A percentile compares a stretch with the other conserved stretches of the same genome.
Conservation (phyloP, 73 alveolate genomes). For the Tetrahymena borealis region DNA sequence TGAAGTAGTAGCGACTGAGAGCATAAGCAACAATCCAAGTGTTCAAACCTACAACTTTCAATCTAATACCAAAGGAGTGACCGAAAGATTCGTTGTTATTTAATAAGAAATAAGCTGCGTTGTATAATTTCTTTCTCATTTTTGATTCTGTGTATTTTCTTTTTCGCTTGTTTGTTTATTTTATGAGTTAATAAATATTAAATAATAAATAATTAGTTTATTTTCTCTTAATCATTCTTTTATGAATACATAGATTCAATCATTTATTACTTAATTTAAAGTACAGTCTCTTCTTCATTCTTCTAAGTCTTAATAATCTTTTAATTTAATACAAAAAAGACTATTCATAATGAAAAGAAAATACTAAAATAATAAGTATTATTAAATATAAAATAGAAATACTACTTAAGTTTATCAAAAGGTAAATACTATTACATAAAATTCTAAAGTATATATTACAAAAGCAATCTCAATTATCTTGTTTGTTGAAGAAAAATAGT, state of each 20-base stretch:
- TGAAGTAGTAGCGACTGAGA: constrained; percentile 18
- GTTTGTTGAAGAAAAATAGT: too few relatives aligned
- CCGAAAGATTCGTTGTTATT: constrained; percentile 16
- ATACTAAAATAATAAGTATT: too few relatives aligned
- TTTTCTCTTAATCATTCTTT: not conserved
- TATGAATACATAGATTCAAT: not conserved
- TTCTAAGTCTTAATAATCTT: too few relatives aligned
- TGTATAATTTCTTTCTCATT: constrained; percentile 37
- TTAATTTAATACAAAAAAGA: too few relatives aligned
- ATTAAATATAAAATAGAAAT: too few relatives aligned
- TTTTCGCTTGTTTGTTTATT: not conserved
- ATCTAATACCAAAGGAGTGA: constrained; percentile 45
- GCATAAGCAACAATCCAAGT: constrained; percentile 33
- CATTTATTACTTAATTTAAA: too few relatives aligned
- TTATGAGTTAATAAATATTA: not conserved
- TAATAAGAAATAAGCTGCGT: constrained; percentile 35
- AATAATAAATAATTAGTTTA: not conserved
- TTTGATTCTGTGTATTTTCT: not conserved
- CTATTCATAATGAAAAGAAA: too few relatives aligned
- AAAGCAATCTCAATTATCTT: too few relatives aligned
- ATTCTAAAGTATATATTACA: too few relatives aligned
- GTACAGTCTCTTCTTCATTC: too few relatives aligned
- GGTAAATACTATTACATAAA: too few relatives aligned
- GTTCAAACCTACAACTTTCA: constrained; percentile 34
- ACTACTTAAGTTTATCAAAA: too few relatives aligned